Percentiles rank a stretch among this genome's conserved stretches.
phyloP scores from a whole-genome alignment of 805 yeast species.

The Lipomyces yamadae region DNA sequence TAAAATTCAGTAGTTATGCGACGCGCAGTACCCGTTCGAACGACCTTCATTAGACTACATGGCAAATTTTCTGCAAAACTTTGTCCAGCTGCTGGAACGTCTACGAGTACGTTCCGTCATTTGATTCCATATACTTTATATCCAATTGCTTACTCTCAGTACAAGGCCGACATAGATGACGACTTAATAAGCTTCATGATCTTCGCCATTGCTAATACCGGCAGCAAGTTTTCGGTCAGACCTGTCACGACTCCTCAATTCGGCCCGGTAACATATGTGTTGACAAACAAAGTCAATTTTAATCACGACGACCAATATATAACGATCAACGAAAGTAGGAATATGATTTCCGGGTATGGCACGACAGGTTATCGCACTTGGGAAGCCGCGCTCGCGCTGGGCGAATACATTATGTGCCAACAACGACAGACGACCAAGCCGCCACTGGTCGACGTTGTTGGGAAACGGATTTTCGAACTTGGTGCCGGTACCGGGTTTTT shows the following conservation, averaged over 20 bases:
- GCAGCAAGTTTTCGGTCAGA: background rate
- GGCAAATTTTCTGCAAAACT: background rate
- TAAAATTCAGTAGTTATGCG: background rate
- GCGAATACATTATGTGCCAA: constrained; percentile 53
- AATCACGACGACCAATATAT: constrained; percentile 14
- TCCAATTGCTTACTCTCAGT: background rate
- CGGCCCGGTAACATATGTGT: constrained; percentile 25
- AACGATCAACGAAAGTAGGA: constrained; percentile 39
- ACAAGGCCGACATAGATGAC: background rate
- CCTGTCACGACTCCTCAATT: constrained; percentile 7
- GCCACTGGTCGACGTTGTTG: constrained; percentile 12
- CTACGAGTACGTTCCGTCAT: constrained; percentile 2
- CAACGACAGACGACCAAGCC: background rate
- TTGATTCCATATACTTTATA: background rate
- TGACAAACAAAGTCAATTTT: background rate
- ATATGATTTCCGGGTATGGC: constrained; percentile 51
- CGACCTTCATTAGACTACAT: background rate
- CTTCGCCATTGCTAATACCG: background rate
- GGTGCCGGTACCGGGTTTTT: constrained; percentile 93
- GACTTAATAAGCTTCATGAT: background rate
- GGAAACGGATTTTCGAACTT: constrained; percentile 61
- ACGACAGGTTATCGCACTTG: constrained; percentile 91
- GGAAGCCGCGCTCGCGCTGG: constrained; percentile 83
- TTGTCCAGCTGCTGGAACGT: constrained; percentile 8
- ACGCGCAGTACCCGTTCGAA: background rate